Evolutionary conservation across 768 basidiomycete species (phyloP).

Genomic region (Leccinum boreale): DNA sequence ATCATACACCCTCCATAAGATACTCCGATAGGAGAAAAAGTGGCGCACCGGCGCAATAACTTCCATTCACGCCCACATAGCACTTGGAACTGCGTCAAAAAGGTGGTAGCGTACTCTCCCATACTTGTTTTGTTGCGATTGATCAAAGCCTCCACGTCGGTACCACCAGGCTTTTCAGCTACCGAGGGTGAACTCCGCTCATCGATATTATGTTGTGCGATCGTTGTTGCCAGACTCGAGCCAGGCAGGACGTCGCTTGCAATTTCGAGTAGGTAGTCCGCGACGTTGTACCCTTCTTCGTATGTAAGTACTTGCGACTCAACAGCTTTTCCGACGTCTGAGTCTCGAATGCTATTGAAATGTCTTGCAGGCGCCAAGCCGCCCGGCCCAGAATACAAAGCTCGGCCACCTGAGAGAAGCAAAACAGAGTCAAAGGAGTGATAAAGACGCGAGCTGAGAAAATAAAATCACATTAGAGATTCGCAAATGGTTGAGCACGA

Average conservation of each 20-base stretch:
- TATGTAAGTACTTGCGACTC: conserved; percentile 45
- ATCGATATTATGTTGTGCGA: conserved; percentile 2
- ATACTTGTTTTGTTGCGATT: conserved; percentile 14
- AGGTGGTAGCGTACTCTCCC: conserved; percentile 63
- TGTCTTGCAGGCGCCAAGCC: conserved; percentile 64
- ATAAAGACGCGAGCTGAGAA: conserved; percentile 69
- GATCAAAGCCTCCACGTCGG: conserved; percentile 21
- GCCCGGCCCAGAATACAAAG: conserved; percentile 79
- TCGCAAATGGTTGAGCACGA: neutral
- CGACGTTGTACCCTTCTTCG: conserved; percentile 84
- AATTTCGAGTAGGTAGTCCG: conserved; percentile 88
- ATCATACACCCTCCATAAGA: neutral
- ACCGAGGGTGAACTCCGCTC: neutral
- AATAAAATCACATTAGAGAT: neutral
- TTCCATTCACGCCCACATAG: conserved; percentile 85
- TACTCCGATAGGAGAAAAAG: neutral
- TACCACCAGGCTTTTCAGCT: conserved; percentile 12
- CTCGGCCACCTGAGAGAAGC: conserved; percentile 71
- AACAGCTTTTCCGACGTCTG: conserved; percentile 33
- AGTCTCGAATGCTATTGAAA: conserved; percentile 42
- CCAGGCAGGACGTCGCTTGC: conserved; percentile 62
- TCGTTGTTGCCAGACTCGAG: conserved; percentile 36
- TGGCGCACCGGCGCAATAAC: conserved; percentile 58
- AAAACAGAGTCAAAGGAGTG: conserved; percentile 82
- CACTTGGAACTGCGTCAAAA: conserved; percentile 85